A percentile compares a stretch with the other conserved stretches of the same genome.
These are phyloP conservation scores for Aspergillus neoniger DNA, from an alignment of 2,329 filamentous ascomycete genomes.

Conservation along the genomic window DNA sequence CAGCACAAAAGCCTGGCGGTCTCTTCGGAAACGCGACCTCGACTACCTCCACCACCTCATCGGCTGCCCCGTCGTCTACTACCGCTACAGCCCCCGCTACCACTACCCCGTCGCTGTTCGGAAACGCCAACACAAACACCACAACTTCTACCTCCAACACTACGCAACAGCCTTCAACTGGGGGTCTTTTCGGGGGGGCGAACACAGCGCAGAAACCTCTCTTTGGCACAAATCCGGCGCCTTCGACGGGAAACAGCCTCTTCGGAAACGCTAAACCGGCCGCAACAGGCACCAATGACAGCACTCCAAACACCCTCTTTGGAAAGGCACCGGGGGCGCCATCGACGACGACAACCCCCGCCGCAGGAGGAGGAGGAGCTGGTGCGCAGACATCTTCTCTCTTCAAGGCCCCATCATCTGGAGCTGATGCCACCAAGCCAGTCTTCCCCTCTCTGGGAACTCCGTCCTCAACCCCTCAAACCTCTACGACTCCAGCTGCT, in stretches of 20 bases:
- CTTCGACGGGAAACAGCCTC: slow-evolving; percentile 14
- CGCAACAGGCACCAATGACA: slow-evolving; percentile 23
- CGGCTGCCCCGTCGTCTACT: slow-evolving; percentile 25
- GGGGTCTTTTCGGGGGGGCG: slow-evolving; percentile 31
- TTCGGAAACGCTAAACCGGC: slow-evolving; percentile 31
- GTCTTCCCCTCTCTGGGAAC: slow-evolving; percentile 28
- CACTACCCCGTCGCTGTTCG: slow-evolving; percentile 21
- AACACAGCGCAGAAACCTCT: slow-evolving; percentile 31
- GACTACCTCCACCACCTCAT: not conserved
- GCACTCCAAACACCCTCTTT: slow-evolving; percentile 33
- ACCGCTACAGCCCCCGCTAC: slow-evolving; percentile 30
- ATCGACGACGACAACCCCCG: not conserved
- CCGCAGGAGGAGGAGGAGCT: not conserved
- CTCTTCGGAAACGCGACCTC: slow-evolving; percentile 31
- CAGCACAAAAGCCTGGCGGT: slow-evolving; percentile 29
- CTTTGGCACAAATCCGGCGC: slow-evolving; percentile 28
- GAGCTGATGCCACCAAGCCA: slow-evolving; percentile 29
- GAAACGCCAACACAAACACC: slow-evolving; percentile 7
- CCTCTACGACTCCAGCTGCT: slow-evolving; percentile 29
- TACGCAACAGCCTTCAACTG: slow-evolving; percentile 28
- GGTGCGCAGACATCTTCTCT: slow-evolving; percentile 27
- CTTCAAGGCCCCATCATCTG: slow-evolving; percentile 31
- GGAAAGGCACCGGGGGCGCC: slow-evolving; percentile 12
- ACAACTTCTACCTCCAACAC: not conserved
- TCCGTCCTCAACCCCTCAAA: slow-evolving; percentile 21